These are phyloP conservation scores for Tetramitus jugosus DNA, from an alignment of 208 protist genomes.

Conservation along the genomic window DNA sequence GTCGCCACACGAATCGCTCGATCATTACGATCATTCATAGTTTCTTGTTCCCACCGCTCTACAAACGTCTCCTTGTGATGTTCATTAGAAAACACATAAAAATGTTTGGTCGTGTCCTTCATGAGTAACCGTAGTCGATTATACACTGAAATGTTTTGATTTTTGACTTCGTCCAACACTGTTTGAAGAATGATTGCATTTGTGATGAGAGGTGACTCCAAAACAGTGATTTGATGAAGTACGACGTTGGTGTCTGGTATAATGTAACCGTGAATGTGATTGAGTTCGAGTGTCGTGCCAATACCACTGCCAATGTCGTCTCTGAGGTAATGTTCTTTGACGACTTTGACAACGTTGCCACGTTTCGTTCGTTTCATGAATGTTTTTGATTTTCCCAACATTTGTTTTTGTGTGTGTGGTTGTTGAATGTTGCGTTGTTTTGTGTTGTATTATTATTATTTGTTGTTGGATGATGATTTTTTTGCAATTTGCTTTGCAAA, in stretches of 20 bases:
- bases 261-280: constrained; percentile 35
- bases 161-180: constrained; percentile 72
- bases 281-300: background rate
- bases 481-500: no score
- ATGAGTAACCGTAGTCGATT: constrained; percentile 64
- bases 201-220: constrained; percentile 59
- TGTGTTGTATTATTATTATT: no score
- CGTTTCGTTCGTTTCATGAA: constrained; percentile 12
- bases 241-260: constrained; percentile 78
- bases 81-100: constrained; percentile 82
- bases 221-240: constrained; percentile 78
- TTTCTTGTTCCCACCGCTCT: constrained; percentile 53
- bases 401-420: no score
- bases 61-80: constrained; percentile 72
- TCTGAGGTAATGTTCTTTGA: constrained; percentile 22
- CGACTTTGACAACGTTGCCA: constrained; percentile 19
- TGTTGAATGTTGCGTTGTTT: no score
- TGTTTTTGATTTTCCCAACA: background rate
- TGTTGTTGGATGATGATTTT: no score
- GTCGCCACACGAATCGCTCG: constrained; percentile 64
- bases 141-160: constrained; percentile 73
- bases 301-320: constrained; percentile 19
- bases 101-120: constrained; percentile 51
- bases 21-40: constrained; percentile 74
- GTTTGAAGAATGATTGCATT: constrained; percentile 76